Conservation (phyloP, 129 eudicot species). For the Helichrysum umbraculigerum region DNA sequence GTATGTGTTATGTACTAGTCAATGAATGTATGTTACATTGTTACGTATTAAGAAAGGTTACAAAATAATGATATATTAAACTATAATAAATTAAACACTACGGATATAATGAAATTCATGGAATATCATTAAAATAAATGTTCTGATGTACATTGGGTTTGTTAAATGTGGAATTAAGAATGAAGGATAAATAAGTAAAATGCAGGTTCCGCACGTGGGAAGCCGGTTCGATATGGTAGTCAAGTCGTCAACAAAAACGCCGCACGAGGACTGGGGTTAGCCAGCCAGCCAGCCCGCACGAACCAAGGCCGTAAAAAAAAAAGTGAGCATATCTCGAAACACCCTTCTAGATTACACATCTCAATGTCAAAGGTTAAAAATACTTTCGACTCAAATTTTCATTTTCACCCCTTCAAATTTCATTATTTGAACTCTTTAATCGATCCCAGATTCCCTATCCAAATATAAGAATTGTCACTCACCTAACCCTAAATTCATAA, state of each 20-base stretch:
- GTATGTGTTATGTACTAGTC: too few relatives aligned
- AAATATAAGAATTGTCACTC: too few relatives aligned
- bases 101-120: too few relatives aligned
- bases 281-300: constrained; percentile 33
- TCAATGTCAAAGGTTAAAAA: constrained; percentile 25
- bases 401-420: neutral
- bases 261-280: constrained; percentile 40
- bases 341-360: constrained; percentile 32
- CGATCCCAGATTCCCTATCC: too few relatives aligned
- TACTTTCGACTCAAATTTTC: neutral
- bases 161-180: neutral
- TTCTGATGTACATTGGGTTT: neutral
- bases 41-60: too few relatives aligned
- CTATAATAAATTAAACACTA: too few relatives aligned
- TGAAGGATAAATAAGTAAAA: constrained; percentile 15
- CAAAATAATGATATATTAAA: too few relatives aligned
- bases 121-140: too few relatives aligned
- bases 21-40: too few relatives aligned
- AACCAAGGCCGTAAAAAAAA: constrained; percentile 35
- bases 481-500: too few relatives aligned
- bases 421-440: neutral
- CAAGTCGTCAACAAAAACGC: constrained; percentile 35
- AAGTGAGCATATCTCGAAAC: constrained; percentile 37
- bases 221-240: constrained; percentile 25
- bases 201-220: constrained; percentile 30